Conservation (phyloP, 108 stramenopile genomes). For the Cyclotella baltica region DNA sequence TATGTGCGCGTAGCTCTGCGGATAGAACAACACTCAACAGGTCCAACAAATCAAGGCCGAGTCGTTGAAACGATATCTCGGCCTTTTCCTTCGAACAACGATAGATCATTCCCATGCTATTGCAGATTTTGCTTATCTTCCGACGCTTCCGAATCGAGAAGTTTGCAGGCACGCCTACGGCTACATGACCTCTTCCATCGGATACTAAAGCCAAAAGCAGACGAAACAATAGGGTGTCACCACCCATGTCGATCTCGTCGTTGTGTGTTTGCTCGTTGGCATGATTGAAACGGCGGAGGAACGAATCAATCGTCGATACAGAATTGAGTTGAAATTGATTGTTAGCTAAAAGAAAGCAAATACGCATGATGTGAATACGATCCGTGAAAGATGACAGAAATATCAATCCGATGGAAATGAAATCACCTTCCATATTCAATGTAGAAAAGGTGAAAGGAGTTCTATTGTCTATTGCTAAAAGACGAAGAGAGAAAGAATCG, state of each 20-base stretch:
- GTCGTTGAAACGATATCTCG: constrained; percentile 7
- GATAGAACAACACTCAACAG: constrained; percentile 8
- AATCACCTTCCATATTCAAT: too few relatives aligned
- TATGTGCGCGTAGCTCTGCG: background rate
- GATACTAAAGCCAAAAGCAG: constrained; percentile 1
- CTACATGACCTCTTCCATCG: background rate
- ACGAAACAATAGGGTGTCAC: background rate
- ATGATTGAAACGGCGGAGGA: constrained; percentile 12
- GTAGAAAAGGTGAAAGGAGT: too few relatives aligned
- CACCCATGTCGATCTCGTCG: constrained; percentile 5
- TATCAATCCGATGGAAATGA: too few relatives aligned
- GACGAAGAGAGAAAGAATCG: too few relatives aligned
- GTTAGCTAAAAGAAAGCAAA: too few relatives aligned
- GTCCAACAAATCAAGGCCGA: constrained; percentile 12
- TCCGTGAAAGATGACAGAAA: too few relatives aligned
- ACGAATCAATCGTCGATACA: too few relatives aligned
- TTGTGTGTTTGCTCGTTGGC: background rate
- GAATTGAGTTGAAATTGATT: background rate
- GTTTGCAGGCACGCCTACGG: background rate
- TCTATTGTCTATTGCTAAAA: too few relatives aligned
- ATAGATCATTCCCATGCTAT: constrained; percentile 16
- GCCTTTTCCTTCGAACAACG: constrained; percentile 18
- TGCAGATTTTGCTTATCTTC: constrained; percentile 14
- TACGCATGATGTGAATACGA: too few relatives aligned
- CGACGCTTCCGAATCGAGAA: background rate